phyloP scores from a whole-genome alignment of 306 rosid genomes.

The Prinsepia uniflora region DNA sequence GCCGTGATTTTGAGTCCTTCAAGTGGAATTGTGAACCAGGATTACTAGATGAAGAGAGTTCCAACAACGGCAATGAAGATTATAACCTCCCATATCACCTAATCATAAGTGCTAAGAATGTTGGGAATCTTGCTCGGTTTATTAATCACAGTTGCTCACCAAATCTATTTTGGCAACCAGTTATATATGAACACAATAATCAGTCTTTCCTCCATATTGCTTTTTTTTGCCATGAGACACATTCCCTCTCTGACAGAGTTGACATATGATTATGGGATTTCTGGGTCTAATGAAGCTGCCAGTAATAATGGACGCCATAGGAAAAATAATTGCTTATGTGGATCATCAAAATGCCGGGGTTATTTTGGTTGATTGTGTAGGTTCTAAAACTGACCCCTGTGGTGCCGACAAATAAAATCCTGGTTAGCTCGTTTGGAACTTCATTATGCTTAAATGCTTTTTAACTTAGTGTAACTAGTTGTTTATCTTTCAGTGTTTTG shows the following conservation, averaged over 20 bases:
- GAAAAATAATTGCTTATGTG: constrained; percentile 54
- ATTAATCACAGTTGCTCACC: constrained; percentile 75
- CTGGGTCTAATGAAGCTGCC: constrained; percentile 23
- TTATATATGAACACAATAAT: constrained; percentile 43
- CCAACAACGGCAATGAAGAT: constrained; percentile 33
- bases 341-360: constrained; percentile 51
- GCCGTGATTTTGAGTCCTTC: constrained; percentile 39
- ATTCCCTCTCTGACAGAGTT: constrained; percentile 62
- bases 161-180: constrained; percentile 69
- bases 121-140: constrained; percentile 64
- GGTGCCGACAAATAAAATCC: constrained; percentile 25
- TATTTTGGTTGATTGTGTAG: constrained; percentile 45
- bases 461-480: neutral
- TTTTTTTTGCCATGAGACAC: constrained; percentile 53
- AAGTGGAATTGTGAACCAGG: constrained; percentile 56
- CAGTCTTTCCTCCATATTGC: constrained; percentile 53
- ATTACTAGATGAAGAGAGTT: constrained; percentile 40
- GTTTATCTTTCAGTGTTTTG: constrained; percentile 2
- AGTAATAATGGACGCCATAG: constrained; percentile 23
- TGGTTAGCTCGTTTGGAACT: constrained; percentile 11
- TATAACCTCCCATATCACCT: constrained; percentile 45
- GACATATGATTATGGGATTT: constrained; percentile 60
- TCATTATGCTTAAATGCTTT: constrained; percentile 28
- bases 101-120: constrained; percentile 48
- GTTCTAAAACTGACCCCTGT: constrained; percentile 14